Evolutionary conservation across 139 green algal genomes (phyloP).

Genomic region (Trebouxia sp.): DNA sequence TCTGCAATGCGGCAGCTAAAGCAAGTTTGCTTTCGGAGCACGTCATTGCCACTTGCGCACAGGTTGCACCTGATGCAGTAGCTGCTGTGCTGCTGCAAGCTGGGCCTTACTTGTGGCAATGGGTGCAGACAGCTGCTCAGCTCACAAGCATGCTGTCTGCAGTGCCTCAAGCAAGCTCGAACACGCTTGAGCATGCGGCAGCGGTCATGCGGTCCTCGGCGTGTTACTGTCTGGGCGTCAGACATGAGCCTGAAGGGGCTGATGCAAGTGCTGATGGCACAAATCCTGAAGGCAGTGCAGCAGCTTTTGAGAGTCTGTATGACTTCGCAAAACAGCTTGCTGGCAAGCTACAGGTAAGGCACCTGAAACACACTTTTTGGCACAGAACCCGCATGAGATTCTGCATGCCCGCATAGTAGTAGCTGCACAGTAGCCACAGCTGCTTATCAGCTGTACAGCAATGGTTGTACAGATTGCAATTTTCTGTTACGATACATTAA

Average conservation of each 20-base stretch:
- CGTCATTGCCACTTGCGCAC: not conserved
- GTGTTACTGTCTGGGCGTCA: not conserved
- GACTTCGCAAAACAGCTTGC: not conserved
- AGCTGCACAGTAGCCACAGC: too few relatives aligned
- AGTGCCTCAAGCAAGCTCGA: not conserved
- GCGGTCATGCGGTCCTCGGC: not conserved
- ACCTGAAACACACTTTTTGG: too few relatives aligned
- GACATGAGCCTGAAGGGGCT: not conserved
- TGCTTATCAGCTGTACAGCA: too few relatives aligned
- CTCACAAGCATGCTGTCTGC: not conserved
- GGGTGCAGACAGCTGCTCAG: not conserved
- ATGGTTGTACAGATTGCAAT: too few relatives aligned
- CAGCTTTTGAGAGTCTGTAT: not conserved
- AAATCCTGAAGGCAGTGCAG: not conserved
- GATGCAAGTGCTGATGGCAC: not conserved
- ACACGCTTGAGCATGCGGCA: not conserved
- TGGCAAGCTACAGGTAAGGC: not conserved
- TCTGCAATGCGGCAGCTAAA: too few relatives aligned
- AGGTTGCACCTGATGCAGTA: not conserved
- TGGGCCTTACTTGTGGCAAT: conserved; percentile 1
- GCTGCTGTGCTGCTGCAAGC: not conserved
- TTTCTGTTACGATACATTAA: too few relatives aligned
- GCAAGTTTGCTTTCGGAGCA: not conserved
- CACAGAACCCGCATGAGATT: too few relatives aligned
- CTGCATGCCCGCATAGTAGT: too few relatives aligned